These are phyloP conservation scores for Isabelozyma rhagii DNA, from an alignment of 805 yeast species.

Conservation along the genomic window DNA sequence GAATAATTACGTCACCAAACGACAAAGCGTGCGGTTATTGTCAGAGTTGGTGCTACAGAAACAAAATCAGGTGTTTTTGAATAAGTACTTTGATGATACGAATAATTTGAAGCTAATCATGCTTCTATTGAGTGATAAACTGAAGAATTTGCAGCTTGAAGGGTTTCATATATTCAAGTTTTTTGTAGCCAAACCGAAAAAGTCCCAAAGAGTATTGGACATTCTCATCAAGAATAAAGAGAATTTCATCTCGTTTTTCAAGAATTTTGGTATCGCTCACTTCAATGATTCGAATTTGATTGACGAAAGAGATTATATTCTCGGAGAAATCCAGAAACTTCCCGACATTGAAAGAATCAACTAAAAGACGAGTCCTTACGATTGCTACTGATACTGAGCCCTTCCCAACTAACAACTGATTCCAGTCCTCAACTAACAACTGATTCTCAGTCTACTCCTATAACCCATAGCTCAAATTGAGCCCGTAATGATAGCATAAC, in stretches of 20 bases:
- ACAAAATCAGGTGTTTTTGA: constrained; percentile 69
- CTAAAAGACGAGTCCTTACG: background rate
- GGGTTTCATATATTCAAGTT: constrained; percentile 92
- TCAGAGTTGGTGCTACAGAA: constrained; percentile 69
- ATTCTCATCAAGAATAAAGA: constrained; percentile 81
- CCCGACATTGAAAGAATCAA: constrained; percentile 52
- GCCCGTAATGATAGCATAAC: background rate
- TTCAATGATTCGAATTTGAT: constrained; percentile 64
- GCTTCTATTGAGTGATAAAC: constrained; percentile 83
- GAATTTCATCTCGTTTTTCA: constrained; percentile 67
- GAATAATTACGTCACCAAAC: constrained; percentile 84
- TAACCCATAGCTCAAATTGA: too few species aligned
- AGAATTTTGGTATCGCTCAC: constrained; percentile 58
- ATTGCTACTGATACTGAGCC: too few species aligned
- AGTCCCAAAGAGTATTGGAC: constrained; percentile 74
- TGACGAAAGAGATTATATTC: constrained; percentile 79
- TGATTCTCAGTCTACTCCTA: too few species aligned
- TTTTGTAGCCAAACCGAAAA: constrained; percentile 94
- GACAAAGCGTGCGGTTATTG: constrained; percentile 81
- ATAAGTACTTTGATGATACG: constrained; percentile 72
- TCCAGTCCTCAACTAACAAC: too few species aligned
- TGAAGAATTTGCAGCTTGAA: constrained; percentile 84
- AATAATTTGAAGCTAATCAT: constrained; percentile 82
- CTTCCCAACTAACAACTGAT: too few species aligned
- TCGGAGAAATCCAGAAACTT: constrained; percentile 66